A percentile compares a stretch with the other conserved stretches of the same genome.
phyloP scores from a whole-genome alignment of 805 yeast genomes.

The Ogataea henricii region DNA sequence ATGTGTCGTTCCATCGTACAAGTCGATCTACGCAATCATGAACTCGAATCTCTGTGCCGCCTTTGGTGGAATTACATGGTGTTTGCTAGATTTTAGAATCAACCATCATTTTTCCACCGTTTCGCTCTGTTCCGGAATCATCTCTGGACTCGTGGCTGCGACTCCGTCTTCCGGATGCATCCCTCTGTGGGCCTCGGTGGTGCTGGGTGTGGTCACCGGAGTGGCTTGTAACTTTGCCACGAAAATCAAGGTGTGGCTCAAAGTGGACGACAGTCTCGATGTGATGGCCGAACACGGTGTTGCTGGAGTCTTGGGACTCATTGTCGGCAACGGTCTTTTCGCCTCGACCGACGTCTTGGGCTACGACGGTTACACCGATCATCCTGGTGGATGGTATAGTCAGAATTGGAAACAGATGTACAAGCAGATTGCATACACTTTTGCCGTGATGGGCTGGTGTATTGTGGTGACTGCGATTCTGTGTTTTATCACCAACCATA shows the following conservation, averaged over 20 bases:
- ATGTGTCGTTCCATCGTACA: slow-evolving; percentile 76
- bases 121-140: slow-evolving; percentile 92
- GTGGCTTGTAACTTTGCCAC: slow-evolving; percentile 87
- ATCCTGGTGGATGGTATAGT: slow-evolving; percentile 89
- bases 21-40: slow-evolving; percentile 87
- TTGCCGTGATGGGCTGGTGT: slow-evolving; percentile 74
- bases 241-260: slow-evolving; percentile 74
- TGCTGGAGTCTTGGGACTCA: slow-evolving; percentile 87
- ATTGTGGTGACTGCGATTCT: slow-evolving; percentile 75
- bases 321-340: slow-evolving; percentile 81
- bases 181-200: slow-evolving; percentile 87
- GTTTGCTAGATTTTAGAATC: slow-evolving; percentile 81
- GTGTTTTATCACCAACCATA: slow-evolving; percentile 69
- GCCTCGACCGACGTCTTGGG: slow-evolving; percentile 89
- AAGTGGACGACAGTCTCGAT: slow-evolving; percentile 92
- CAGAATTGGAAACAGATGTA: slow-evolving; percentile 91
- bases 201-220: slow-evolving; percentile 81
- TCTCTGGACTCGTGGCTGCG: slow-evolving; percentile 95
- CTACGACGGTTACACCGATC: slow-evolving; percentile 82
- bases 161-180: slow-evolving; percentile 93
- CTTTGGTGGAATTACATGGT: slow-evolving; percentile 91
- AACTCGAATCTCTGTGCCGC: slow-evolving; percentile 90
- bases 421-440: slow-evolving; percentile 81
- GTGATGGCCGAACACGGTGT: slow-evolving; percentile 98
- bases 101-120: slow-evolving; percentile 93